phyloP scores from a whole-genome alignment of 129 eudicot genomes.

The Chrysanthemum makinoi region DNA sequence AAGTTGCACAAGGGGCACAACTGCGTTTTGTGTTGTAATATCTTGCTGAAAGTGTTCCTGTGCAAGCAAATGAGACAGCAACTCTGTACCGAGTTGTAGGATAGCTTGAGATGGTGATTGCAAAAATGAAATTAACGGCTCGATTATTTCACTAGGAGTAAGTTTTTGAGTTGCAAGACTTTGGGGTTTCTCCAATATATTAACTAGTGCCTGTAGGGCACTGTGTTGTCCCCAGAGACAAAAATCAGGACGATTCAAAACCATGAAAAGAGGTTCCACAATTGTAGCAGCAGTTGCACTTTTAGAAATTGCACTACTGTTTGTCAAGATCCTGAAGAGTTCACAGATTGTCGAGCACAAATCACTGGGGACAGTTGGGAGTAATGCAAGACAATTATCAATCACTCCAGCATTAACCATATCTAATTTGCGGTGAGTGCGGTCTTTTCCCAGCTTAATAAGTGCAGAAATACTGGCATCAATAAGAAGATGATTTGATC shows the following conservation, averaged over 20 bases:
- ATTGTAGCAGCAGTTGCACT: conserved; percentile 60
- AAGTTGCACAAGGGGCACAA: conserved; percentile 73
- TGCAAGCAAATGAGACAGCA: conserved; percentile 69
- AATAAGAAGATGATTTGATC: conserved; percentile 59
- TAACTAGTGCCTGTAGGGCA: conserved; percentile 84
- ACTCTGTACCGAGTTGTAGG: conserved; percentile 80
- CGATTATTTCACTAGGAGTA: conserved; percentile 72
- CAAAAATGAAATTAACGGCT: conserved; percentile 57
- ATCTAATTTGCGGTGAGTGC: conserved; percentile 65
- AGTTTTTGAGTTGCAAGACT: conserved; percentile 59
- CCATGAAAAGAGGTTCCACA: conserved; percentile 67
- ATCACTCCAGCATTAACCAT: conserved; percentile 72
- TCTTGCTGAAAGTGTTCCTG: conserved; percentile 80
- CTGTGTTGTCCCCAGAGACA: conserved; percentile 81
- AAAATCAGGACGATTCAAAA: conserved; percentile 62
- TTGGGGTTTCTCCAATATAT: conserved; percentile 79
- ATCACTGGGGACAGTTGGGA: conserved; percentile 54
- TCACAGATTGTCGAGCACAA: conserved; percentile 67
- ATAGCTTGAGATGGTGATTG: conserved; percentile 84
- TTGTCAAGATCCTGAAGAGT: conserved; percentile 77
- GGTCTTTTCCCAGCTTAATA: conserved; percentile 72
- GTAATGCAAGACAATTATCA: conserved; percentile 59
- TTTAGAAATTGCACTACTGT: conserved; percentile 74
- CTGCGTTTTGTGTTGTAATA: conserved; percentile 61
- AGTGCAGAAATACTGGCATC: conserved; percentile 77